Percentiles rank a stretch among this genome's conserved stretches.
phyloP scores from a whole-genome alignment of 345 rosid species.

The Brassica napus region Da-Ae NC_063442.1:43398001-43398500 shows the following conservation, averaged over 20 bases:
- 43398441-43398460: conserved; percentile 28
- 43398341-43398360: neutral
- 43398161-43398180: neutral
- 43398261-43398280: conserved; percentile 18
- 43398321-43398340: neutral
- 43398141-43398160: neutral
- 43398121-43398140: neutral
- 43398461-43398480: conserved; percentile 22
- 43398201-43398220: neutral
- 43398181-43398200: conserved; percentile 8
- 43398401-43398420: conserved; percentile 35
- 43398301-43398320: conserved; percentile 28
- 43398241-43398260: neutral
- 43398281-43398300: conserved; percentile 37
- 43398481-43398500: conserved; percentile 22
- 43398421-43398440: conserved; percentile 18
- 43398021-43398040: too few relatives aligned
- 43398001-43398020: neutral
- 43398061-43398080: too few relatives aligned
- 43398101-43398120: neutral
- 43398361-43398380: conserved; percentile 3
- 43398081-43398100: neutral
- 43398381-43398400: neutral
- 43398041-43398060: too few relatives aligned
- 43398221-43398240: neutral